Evolutionary conservation across 2,329 filamentous ascomycete species (phyloP), one percentile per base, ranked within the genome.

Genomic region (Fusarium xyrophilum): DNA sequence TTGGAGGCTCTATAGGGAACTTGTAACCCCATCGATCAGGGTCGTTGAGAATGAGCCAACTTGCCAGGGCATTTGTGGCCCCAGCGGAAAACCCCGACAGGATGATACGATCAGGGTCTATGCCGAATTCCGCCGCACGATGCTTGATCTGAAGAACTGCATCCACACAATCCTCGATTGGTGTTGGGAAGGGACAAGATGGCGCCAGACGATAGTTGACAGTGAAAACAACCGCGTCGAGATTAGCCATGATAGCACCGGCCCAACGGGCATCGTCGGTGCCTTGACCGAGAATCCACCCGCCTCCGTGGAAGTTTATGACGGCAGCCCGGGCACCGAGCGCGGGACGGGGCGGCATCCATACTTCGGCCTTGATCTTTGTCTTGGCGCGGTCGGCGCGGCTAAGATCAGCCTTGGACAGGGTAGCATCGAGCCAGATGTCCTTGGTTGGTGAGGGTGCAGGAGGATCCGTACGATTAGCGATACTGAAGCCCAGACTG

Each of bases 131-230:
- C 30, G 80, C 79, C 1, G 87, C 86, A 56, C 88, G 82, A 4
- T 81, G 78, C 44, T 84, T 82, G 30, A 91, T 80, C 74, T 89
- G 89, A n/a, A 89, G 74, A 12, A 91, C 76, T 2, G 88, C 86
- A 64, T 90, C 88, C 30, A 87, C 85, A 43, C 86, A 86, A 73
- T 91, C 89, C 68, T 91, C 88, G 1, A 91, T 83, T 0, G 88
- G 85, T 1, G 85, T 85, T 2, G 89, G 89, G 73, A 89, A 91
- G 0, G 88, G 88, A 67, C 85, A 81, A 71, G 86, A 85, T 1
- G 89, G 89, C 1, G 89, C 88, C 4, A 91, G 82, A n/a, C 89
- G 84, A 74, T 92, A 91, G 71, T 90, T 88, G 68, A 90, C 87
- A 3, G 85, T 86, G 64, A 91, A 84, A 56, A 90, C 83, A 25